These are phyloP conservation scores for Phytophthora hybrid DNA, from an alignment of 352 stramenopile species.

Conservation along the genomic window DNA sequence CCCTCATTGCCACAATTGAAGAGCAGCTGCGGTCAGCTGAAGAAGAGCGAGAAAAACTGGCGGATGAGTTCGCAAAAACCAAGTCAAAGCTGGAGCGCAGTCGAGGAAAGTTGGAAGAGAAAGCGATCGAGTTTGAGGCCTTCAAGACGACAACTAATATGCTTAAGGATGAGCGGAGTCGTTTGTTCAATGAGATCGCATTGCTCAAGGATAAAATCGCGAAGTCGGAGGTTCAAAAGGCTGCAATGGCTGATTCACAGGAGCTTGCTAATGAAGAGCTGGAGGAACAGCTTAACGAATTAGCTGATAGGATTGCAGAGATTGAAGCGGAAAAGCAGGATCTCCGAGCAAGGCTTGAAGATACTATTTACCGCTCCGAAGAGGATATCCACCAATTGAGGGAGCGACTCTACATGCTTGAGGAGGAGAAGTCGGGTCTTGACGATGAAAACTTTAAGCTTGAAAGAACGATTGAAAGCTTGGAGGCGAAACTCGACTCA, in stretches of 20 bases:
- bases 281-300: conserved; percentile 62
- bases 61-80: conserved; percentile 54
- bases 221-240: conserved; percentile 55
- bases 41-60: conserved; percentile 56
- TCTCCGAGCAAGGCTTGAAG: conserved; percentile 46
- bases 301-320: conserved; percentile 68
- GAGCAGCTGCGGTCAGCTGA: conserved; percentile 54
- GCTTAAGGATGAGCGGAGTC: conserved; percentile 65
- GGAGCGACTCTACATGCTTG: conserved; percentile 55
- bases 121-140: conserved; percentile 67
- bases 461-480: conserved; percentile 39
- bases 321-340: conserved; percentile 64
- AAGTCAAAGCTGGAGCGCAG: conserved; percentile 60
- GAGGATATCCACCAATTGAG: conserved; percentile 60
- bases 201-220: conserved; percentile 60
- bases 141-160: conserved; percentile 69
- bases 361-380: conserved; percentile 48
- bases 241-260: conserved; percentile 51
- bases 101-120: conserved; percentile 64
- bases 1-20: conserved; percentile 60
- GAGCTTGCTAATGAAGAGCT: conserved; percentile 61
- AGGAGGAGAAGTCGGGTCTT: conserved; percentile 54
- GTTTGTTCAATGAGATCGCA: conserved; percentile 63
- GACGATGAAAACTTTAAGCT: conserved; percentile 49
- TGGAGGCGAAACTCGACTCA: conserved; percentile 43